Conservation (phyloP, 208 protist species). For the Crithidia acanthocephali region DNA sequence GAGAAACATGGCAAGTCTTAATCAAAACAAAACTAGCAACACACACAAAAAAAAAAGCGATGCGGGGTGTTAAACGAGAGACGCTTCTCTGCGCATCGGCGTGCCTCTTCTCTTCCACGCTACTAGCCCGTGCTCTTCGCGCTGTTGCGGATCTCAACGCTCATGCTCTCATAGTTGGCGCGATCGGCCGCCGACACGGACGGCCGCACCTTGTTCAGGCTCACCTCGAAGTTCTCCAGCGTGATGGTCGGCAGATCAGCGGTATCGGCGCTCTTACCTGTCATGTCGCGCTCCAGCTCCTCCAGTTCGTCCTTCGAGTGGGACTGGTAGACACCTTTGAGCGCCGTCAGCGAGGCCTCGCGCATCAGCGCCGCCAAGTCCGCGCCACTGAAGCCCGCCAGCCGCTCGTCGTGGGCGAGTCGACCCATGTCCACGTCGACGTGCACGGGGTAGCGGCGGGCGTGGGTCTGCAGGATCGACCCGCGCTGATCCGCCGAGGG, state of each 20-base stretch:
- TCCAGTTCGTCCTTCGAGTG: constrained; percentile 67
- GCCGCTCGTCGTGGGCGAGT: constrained; percentile 73
- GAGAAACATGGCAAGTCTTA: no score
- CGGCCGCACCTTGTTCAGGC: constrained; percentile 72
- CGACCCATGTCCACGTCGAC: constrained; percentile 71
- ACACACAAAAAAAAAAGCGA: no score
- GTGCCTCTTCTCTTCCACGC: background rate
- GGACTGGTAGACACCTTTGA: constrained; percentile 79
- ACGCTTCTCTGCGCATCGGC: no score
- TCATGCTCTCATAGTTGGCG: constrained; percentile 72
- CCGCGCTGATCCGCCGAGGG: constrained; percentile 85
- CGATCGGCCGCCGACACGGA: constrained; percentile 82
- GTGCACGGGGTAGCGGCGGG: constrained; percentile 90
- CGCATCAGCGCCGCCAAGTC: constrained; percentile 94
- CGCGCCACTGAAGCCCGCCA: constrained; percentile 96
- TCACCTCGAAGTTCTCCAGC: constrained; percentile 63
- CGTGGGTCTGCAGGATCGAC: constrained; percentile 92
- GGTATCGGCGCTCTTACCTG: constrained; percentile 36
- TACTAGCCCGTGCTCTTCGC: constrained; percentile 35
- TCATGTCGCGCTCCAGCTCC: constrained; percentile 75
- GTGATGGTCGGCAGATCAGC: constrained; percentile 71
- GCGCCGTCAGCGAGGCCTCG: constrained; percentile 91
- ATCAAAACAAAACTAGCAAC: no score
- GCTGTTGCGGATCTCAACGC: constrained; percentile 39
- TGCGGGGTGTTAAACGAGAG: no score